Base-by-base conservation (phyloP, 2,329 filamentous ascomycete species). In the Colletotrichum sp. region DNA sequence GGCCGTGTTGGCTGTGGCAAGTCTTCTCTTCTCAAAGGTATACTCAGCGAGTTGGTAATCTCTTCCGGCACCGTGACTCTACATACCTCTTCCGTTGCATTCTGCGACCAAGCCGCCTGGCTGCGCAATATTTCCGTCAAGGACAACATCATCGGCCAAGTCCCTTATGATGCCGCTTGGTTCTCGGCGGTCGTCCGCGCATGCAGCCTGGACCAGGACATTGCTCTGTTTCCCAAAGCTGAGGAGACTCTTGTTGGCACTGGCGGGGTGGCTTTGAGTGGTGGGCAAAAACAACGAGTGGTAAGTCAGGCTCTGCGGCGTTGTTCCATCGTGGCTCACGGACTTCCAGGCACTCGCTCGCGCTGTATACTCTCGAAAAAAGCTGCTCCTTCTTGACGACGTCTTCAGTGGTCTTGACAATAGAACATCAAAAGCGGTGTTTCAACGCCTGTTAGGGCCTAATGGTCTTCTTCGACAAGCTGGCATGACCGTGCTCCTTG, bases 1-100 rank as follows among this genome's bases (percentile, higher is more conserved):
- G 87, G 87, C 0, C 83, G 82, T 1, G 85, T 88, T 1, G 87
- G 86, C 1, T 85, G 84, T n/a, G 87, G 87, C 28, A 89, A 89
- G 66, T 85, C 85, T 0, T 83, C 82, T 0, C 76, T 88, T 0
- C 75, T 87, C 12, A 82, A 85, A 36, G 82, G 83, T 0, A 78
- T 88, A 0, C 77, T 87, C 0, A 85, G 86, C 1, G 86, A 87
- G 71, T 76, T 83, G 1, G 71, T 69, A 0, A 73, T 86, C n/a
- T 77, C 72, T 3, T 71, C 81, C 3, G 73, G 73, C 4, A 72
- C 18, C 5, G 39, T 75, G 12, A 57, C 61, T 30, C 30, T 68
- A 16, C 75, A 78, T 1, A 76, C 80, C 0, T 78, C 72, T 1
- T 81, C 81, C 26, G 74, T 86, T 14, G 86, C 84, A 0, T 89